These are phyloP conservation scores for Vanilla planifolia DNA, from an alignment of 106 monocot genomes.

Conservation along the genomic window DNA sequence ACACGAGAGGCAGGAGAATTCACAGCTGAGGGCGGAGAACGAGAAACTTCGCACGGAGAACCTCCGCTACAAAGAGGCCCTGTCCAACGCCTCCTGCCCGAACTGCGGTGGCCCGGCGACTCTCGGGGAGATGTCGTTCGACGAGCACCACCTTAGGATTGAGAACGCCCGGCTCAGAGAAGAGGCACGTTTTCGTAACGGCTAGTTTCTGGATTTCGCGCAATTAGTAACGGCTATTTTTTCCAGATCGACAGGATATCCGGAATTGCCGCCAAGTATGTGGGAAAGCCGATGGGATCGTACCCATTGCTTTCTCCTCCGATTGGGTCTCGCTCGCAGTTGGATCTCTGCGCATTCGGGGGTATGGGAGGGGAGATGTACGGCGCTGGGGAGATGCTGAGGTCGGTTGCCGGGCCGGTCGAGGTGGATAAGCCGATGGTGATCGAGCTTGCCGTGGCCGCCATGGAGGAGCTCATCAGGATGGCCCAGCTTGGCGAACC, in stretches of 20 bases:
- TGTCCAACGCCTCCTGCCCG: slow-evolving; percentile 79
- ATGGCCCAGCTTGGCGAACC: slow-evolving; percentile 87
- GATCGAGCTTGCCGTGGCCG: slow-evolving; percentile 78
- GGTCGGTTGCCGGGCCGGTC: slow-evolving; percentile 29
- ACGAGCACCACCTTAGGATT: slow-evolving; percentile 80
- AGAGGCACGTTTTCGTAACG: slow-evolving; percentile 54
- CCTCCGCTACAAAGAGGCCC: slow-evolving; percentile 75
- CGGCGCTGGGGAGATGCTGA: slow-evolving; percentile 40
- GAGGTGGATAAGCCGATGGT: slow-evolving; percentile 75
- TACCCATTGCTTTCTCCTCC: slow-evolving; percentile 43
- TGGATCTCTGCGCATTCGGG: slow-evolving; percentile 20
- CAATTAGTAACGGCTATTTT: too few species aligned
- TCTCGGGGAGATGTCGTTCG: slow-evolving; percentile 95
- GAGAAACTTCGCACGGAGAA: slow-evolving; percentile 89
- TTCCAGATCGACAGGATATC: slow-evolving; percentile 82
- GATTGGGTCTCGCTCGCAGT: slow-evolving; percentile 22
- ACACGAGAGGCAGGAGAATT: slow-evolving; percentile 88
- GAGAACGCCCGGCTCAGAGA: slow-evolving; percentile 85
- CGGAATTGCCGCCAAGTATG: slow-evolving; percentile 81
- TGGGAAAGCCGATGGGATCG: slow-evolving; percentile 60
- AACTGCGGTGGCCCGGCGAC: slow-evolving; percentile 91
- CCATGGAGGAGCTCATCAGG: slow-evolving; percentile 91
- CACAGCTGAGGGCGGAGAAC: slow-evolving; percentile 67
- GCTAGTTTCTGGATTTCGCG: too few species aligned
- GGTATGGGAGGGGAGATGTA: slow-evolving; percentile 20